Evolutionary conservation across 148 eudicot genomes (phyloP).

Genomic region (Silene latifolia): DNA sequence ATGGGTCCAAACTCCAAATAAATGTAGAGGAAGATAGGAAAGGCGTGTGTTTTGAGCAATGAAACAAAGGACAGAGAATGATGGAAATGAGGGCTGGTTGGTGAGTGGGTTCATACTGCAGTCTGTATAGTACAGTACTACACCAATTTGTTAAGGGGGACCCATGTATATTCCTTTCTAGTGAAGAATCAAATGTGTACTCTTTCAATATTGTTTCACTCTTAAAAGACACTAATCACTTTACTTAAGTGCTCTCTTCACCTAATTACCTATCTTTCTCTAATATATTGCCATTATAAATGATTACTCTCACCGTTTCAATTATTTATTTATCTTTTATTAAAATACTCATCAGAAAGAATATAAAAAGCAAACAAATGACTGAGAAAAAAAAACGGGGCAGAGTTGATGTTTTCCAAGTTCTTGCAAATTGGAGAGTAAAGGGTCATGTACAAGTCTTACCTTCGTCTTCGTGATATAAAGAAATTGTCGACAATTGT

Average conservation of each 20-base stretch:
- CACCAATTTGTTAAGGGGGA: constrained; percentile 3
- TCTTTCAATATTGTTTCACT: not conserved
- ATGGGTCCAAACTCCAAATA: too few relatives aligned
- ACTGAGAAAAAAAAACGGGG: too few relatives aligned
- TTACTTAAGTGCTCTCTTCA: not conserved
- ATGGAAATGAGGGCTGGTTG: constrained; percentile 21
- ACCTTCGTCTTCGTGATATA: too few relatives aligned
- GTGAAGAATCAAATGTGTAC: not conserved
- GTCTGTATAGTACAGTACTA: not conserved
- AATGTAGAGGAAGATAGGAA: not conserved
- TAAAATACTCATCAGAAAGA: too few relatives aligned
- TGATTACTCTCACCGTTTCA: too few relatives aligned
- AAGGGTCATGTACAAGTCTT: too few relatives aligned
- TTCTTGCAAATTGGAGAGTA: too few relatives aligned
- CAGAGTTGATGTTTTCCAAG: too few relatives aligned
- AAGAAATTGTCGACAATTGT: too few relatives aligned
- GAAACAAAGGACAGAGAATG: constrained; percentile 9
- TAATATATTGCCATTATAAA: too few relatives aligned
- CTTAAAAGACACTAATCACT: not conserved
- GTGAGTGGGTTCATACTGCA: not conserved
- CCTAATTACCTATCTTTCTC: not conserved
- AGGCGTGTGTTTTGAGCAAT: not conserved
- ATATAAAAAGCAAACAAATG: too few relatives aligned
- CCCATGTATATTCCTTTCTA: constrained; percentile 11
- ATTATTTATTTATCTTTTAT: too few relatives aligned